Percentiles rank a stretch among this genome's conserved stretches.
These are phyloP conservation scores for Pelargonium citronellum DNA, from an alignment of 441 rosid genomes.

Conservation along the genomic window DNA sequence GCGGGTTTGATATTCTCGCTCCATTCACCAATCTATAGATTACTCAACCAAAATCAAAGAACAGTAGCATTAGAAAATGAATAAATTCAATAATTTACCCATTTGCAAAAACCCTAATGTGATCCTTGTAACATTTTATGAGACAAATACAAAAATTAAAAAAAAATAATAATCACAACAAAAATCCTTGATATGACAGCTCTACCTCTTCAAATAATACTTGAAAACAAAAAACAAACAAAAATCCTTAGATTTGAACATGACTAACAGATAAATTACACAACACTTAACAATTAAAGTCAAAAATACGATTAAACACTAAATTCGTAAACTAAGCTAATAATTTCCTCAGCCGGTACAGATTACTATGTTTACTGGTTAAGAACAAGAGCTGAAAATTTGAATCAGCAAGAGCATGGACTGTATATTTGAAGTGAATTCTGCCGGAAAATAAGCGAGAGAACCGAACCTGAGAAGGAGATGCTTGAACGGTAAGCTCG, in stretches of 20 bases:
- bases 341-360: too few species aligned
- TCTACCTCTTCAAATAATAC: neutral
- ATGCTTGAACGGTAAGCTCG: constrained; percentile 71
- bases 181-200: neutral
- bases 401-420: neutral
- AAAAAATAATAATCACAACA: neutral
- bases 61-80: neutral
- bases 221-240: neutral
- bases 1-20: neutral
- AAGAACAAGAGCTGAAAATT: too few species aligned
- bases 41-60: neutral
- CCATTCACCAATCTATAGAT: neutral
- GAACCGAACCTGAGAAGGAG: constrained; percentile 49
- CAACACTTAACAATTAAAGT: too few species aligned
- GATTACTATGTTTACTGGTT: too few species aligned
- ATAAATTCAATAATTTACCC: neutral
- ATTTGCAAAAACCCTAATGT: constrained; percentile 2
- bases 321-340: too few species aligned
- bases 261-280: neutral
- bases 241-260: neutral
- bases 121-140: neutral
- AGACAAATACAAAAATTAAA: too few species aligned
- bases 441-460: neutral
- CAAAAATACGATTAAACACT: too few species aligned
- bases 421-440: neutral